Conservation (phyloP, 2,329 filamentous ascomycete species). For the Fusarium cyanostomum region DNA sequence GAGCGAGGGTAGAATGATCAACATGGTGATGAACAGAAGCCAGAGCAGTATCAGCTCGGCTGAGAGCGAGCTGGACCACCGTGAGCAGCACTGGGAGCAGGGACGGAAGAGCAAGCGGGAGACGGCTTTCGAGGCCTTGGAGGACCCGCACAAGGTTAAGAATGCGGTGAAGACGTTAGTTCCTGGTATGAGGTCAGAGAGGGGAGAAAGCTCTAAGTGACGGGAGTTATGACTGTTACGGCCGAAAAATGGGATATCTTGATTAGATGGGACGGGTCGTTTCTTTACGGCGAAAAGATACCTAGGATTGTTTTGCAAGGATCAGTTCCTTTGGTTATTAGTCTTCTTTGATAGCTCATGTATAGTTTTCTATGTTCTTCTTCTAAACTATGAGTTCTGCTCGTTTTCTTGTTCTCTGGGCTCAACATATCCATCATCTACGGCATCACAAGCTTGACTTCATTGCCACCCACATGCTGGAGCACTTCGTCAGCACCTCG, state of each 20-base stretch:
- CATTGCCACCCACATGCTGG: conserved; percentile 48
- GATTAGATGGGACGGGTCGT: conserved; percentile 10
- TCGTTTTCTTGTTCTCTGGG: neutral
- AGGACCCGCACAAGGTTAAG: conserved; percentile 60
- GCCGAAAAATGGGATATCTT: conserved; percentile 16
- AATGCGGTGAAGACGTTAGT: conserved; percentile 44
- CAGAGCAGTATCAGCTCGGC: conserved; percentile 62
- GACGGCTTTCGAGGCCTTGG: conserved; percentile 59
- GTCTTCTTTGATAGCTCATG: conserved; percentile 17
- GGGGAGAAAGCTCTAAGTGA: conserved; percentile 34
- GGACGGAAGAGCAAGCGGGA: conserved; percentile 62
- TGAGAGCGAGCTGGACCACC: conserved; percentile 60
- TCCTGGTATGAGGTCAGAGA: conserved; percentile 35
- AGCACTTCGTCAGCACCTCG: conserved; percentile 43
- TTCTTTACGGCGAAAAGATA: conserved; percentile 30
- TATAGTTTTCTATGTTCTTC: conserved; percentile 6
- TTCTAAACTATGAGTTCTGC: conserved; percentile 18
- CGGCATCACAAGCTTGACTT: conserved; percentile 42
- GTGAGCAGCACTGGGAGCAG: conserved; percentile 53
- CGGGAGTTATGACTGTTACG: conserved; percentile 26
- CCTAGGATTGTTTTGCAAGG: conserved; percentile 26
- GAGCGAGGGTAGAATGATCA: conserved; percentile 60
- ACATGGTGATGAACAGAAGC: conserved; percentile 67
- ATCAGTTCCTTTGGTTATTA: conserved; percentile 16
- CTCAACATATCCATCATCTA: neutral